These are phyloP conservation scores for Aspergillus intermedius DNA, from an alignment of 2,329 filamentous ascomycete species.

Conservation along the genomic window DNA sequence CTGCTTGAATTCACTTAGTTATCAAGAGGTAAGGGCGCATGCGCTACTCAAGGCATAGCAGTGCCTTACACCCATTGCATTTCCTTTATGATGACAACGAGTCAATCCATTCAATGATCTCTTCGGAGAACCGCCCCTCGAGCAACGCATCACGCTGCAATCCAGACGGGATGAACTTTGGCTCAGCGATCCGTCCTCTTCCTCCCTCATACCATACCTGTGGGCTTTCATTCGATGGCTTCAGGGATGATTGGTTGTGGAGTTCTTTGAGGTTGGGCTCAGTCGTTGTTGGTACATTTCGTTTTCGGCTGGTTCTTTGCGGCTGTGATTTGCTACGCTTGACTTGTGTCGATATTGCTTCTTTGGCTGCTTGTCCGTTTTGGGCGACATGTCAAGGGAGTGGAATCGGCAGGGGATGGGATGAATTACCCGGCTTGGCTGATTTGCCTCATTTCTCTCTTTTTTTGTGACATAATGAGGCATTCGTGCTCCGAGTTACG, in stretches of 20 bases:
- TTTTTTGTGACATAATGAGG: constrained; percentile 8
- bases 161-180: not conserved
- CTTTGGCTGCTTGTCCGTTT: constrained; percentile 30
- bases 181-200: constrained; percentile 20
- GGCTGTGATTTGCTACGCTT: constrained; percentile 19
- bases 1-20: not conserved
- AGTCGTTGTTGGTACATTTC: constrained; percentile 18
- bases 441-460: constrained; percentile 15
- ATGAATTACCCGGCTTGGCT: constrained; percentile 40
- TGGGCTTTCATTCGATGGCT: constrained; percentile 11
- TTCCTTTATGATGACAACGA: constrained; percentile 51
- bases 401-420: constrained; percentile 34
- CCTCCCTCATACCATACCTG: constrained; percentile 43
- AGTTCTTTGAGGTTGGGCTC: constrained; percentile 23
- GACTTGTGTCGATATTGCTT: constrained; percentile 29
- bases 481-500: constrained; percentile 1
- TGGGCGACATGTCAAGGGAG: constrained; percentile 26
- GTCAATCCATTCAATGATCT: constrained; percentile 59
- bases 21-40: constrained; percentile 14
- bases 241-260: constrained; percentile 42
- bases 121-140: constrained; percentile 34
- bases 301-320: constrained; percentile 7
- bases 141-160: constrained; percentile 6
- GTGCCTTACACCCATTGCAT: not conserved
- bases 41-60: constrained; percentile 7